Percentiles rank a stretch among this genome's conserved stretches.
Conservation (phyloP, 2,329 filamentous ascomycete genomes). For the Rhynchosporium secalis region DNA sequence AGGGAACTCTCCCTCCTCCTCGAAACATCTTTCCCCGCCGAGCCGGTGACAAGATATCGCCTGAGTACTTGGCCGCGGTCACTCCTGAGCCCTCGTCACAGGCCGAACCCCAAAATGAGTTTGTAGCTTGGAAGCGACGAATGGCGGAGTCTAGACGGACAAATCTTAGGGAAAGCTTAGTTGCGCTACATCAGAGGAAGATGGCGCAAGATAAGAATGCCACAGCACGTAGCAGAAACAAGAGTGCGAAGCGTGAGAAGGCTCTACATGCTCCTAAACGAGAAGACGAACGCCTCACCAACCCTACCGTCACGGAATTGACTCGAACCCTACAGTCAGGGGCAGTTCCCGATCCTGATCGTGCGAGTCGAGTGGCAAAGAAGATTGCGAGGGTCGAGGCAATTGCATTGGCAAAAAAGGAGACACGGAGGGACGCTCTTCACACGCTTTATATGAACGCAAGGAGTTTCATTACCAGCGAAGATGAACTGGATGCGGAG, state of each 20-base stretch:
- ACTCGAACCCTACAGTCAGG: slow-evolving; percentile 50
- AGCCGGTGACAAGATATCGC: slow-evolving; percentile 60
- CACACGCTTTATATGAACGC: slow-evolving; percentile 91
- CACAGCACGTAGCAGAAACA: slow-evolving; percentile 46
- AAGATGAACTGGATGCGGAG: slow-evolving; percentile 70
- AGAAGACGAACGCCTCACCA: slow-evolving; percentile 75
- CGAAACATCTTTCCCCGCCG: slow-evolving; percentile 70
- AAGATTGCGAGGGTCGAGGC: slow-evolving; percentile 45
- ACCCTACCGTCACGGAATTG: slow-evolving; percentile 59
- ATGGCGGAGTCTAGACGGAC: slow-evolving; percentile 71
- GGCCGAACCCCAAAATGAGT: slow-evolving; percentile 34
- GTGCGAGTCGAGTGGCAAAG: slow-evolving; percentile 55
- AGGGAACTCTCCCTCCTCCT: slow-evolving; percentile 81
- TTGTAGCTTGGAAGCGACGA: slow-evolving; percentile 63
- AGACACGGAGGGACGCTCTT: slow-evolving; percentile 67
- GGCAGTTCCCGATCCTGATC: slow-evolving; percentile 61
- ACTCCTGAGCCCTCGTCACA: slow-evolving; percentile 52
- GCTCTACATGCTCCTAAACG: slow-evolving; percentile 65
- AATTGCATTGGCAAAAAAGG: slow-evolving; percentile 52
- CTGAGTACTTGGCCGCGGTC: slow-evolving; percentile 60
- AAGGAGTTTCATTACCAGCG: slow-evolving; percentile 79
- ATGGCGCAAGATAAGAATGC: slow-evolving; percentile 42
- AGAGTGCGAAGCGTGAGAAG: slow-evolving; percentile 49
- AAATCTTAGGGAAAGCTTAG: slow-evolving; percentile 71
- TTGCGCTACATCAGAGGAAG: slow-evolving; percentile 69